Base-by-base conservation (phyloP, 352 stramenopile genomes). In the Hyaloperonospora brassicae region DNA sequence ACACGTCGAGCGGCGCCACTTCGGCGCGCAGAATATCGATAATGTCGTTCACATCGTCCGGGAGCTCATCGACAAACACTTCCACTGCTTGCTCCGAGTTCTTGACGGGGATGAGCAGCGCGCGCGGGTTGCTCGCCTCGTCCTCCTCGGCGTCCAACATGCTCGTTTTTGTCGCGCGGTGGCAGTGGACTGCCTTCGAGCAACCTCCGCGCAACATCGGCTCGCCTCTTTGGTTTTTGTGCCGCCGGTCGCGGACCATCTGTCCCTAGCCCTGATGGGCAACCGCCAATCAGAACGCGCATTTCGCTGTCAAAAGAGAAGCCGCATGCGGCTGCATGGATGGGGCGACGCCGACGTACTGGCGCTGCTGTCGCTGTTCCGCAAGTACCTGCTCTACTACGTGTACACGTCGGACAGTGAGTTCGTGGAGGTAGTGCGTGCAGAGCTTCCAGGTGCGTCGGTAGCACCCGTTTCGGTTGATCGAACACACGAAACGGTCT, bases 1-100 rank as follows among this genome's bases (percentile, higher is more conserved):
- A 96, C 24, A 96, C 86, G 57, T 95, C 74, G 44, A 96, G 72
- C 54, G 87, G 86, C 58, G 87, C 87, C 45, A 96, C 83, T 59
- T 96, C 87, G 2, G 87, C 87, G 50, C 87, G 83, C 47, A 95
- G 61, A 40, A 95, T 94, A 55, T 94, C 87, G 57, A 96, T 93
- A 56, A 96, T 93, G 57, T 95, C 86, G 64, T 93, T 95, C 8
- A 93, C 84, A 52, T 96, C 87, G 17, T 89, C 82, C 0, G 87
- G 87, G 13, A 96, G 75, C 59, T 96, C 87, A 51, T 96, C 85
- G 21, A 84, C 78, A 59, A 87, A 96, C 39, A 96, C 85, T 50
- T 96, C 84, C 42, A 96, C 85, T n/a, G 68, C 79, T 61, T 95
- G 75, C 62, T 91, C 61, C 60, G 82, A 93, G 71, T 94, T 94